Conservation (phyloP, 345 rosid genomes). For the Bretschneidera sinensis region DNA sequence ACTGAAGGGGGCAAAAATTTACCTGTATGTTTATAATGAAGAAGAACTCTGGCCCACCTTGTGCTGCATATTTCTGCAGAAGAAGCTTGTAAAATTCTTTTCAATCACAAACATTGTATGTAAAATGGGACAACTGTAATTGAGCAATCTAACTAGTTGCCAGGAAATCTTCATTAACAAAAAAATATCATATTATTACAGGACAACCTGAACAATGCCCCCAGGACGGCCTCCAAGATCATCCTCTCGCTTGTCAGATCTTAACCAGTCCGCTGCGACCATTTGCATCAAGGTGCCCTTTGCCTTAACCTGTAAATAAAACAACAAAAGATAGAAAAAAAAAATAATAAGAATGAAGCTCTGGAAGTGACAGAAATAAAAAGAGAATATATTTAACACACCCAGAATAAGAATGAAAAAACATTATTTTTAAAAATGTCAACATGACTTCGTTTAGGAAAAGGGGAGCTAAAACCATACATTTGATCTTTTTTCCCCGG, state of each 20-base stretch:
- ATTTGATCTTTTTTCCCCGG: too few species aligned
- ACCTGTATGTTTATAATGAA: constrained; percentile 89
- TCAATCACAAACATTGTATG: constrained; percentile 1
- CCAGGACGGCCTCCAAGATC: constrained; percentile 83
- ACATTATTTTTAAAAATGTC: too few species aligned
- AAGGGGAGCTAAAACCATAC: background rate
- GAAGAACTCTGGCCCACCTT: constrained; percentile 89
- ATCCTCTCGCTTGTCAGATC: constrained; percentile 89
- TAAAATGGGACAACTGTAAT: background rate
- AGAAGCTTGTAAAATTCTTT: constrained; percentile 12
- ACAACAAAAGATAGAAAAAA: constrained; percentile 2
- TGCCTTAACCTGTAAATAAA: constrained; percentile 74
- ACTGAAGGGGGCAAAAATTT: constrained; percentile 14
- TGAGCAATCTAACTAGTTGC: too few species aligned
- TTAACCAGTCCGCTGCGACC: constrained; percentile 96
- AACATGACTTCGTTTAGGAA: background rate
- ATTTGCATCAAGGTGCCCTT: constrained; percentile 84
- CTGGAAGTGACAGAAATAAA: too few species aligned
- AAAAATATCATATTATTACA: constrained; percentile 12
- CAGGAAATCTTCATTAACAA: constrained; percentile 1
- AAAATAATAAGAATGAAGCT: background rate
- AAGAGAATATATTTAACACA: background rate
- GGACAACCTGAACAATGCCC: constrained; percentile 81
- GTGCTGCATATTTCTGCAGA: constrained; percentile 84
- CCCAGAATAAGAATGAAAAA: constrained; percentile 9